These are phyloP conservation scores for Geotrichum restrictum DNA, from an alignment of 1,139 yeast species.

Conservation along the genomic window DNA sequence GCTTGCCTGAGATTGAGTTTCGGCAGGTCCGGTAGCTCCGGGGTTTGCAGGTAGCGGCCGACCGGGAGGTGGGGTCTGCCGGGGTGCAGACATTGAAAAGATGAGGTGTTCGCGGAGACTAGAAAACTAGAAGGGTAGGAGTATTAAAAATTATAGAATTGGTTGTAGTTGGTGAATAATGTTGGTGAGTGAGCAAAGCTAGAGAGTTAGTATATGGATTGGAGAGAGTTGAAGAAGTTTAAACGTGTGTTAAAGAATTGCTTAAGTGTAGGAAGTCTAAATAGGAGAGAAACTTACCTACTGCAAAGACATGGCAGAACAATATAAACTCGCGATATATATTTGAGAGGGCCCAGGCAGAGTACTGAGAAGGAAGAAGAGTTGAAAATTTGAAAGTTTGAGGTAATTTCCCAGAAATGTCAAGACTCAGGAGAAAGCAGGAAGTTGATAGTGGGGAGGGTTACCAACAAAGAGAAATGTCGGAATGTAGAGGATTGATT, in stretches of 20 bases:
- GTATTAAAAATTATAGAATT: no score
- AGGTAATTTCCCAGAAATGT: background rate
- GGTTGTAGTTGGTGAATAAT: background rate
- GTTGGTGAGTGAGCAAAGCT: background rate
- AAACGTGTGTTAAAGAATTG: no score
- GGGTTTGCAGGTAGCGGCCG: no score
- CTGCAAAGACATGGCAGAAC: no score
- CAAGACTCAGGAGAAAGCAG: no score
- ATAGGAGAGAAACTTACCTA: no score
- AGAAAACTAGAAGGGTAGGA: no score
- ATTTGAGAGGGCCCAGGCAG: no score
- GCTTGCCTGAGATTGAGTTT: conserved; percentile 1
- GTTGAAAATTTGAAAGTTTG: background rate
- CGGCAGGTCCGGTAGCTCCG: background rate
- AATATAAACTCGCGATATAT: background rate
- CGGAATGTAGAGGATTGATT: background rate
- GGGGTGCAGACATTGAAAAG: no score
- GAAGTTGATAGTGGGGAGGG: background rate
- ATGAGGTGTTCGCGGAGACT: no score
- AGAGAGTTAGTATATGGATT: background rate
- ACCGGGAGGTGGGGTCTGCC: no score
- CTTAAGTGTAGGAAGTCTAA: no score
- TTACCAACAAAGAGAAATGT: background rate
- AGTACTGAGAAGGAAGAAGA: background rate
- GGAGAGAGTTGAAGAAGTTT: background rate